A percentile compares a stretch with the other conserved stretches of the same genome.
Evolutionary conservation across 306 rosid genomes (phyloP).

Genomic region (Prunus mume): DNA sequence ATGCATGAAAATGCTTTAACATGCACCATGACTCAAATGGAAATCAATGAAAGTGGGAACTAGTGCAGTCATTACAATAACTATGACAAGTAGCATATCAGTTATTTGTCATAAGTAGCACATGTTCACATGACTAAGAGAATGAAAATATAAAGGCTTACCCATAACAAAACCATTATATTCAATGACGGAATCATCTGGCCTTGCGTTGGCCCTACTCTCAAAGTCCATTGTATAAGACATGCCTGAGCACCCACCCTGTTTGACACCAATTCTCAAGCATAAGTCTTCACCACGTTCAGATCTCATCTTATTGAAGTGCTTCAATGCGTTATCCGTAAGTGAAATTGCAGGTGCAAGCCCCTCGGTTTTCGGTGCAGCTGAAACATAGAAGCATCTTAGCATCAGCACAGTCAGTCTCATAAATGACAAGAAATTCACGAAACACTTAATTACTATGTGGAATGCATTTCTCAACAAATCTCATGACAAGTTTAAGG

Average conservation of each 20-base stretch:
- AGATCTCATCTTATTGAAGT: slow-evolving; percentile 86
- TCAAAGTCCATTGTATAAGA: slow-evolving; percentile 93
- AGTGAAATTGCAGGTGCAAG: slow-evolving; percentile 47
- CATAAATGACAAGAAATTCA: background rate
- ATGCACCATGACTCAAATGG: background rate
- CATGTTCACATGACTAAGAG: background rate
- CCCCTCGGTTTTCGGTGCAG: slow-evolving; percentile 43
- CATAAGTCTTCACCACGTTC: slow-evolving; percentile 71
- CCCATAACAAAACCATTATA: slow-evolving; percentile 79
- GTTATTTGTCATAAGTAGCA: background rate
- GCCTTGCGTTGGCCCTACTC: slow-evolving; percentile 62
- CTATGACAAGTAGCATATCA: background rate
- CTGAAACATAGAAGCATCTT: slow-evolving; percentile 20
- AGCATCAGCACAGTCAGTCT: background rate
- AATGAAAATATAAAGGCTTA: slow-evolving; percentile 25
- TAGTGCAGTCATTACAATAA: background rate
- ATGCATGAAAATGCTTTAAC: background rate
- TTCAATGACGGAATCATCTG: slow-evolving; percentile 84
- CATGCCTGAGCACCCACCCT: slow-evolving; percentile 99
- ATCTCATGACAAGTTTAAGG: background rate
- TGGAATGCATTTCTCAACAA: background rate
- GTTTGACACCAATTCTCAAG: slow-evolving; percentile 93
- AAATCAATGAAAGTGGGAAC: background rate
- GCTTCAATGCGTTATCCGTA: slow-evolving; percentile 76
- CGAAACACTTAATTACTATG: background rate